phyloP scores from a whole-genome alignment of 805 yeast genomes.

The Saccharomyces kudriavzevii region DNA sequence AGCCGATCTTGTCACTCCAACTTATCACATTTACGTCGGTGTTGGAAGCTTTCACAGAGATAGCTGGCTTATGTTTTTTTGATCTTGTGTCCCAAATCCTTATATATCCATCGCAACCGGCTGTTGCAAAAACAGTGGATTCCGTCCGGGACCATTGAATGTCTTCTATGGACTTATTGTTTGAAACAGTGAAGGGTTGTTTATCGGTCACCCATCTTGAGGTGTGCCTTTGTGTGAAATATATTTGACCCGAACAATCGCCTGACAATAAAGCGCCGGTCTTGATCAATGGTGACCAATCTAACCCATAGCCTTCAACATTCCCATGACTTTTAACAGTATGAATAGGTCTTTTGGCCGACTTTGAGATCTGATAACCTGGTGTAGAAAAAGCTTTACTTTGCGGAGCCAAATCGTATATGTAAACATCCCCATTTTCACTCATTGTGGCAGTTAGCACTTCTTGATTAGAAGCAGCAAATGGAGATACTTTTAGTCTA shows the following conservation, averaged over 20 bases:
- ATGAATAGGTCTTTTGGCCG: slow-evolving; percentile 70
- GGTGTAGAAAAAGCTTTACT: slow-evolving; percentile 80
- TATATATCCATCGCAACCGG: slow-evolving; percentile 71
- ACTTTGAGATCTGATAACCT: slow-evolving; percentile 72
- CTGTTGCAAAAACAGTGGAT: slow-evolving; percentile 89
- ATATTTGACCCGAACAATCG: slow-evolving; percentile 78
- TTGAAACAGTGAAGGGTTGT: slow-evolving; percentile 56
- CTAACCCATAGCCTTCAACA: slow-evolving; percentile 95
- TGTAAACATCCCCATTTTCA: slow-evolving; percentile 82
- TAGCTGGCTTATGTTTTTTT: slow-evolving; percentile 83
- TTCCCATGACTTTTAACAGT: slow-evolving; percentile 80
- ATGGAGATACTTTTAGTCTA: slow-evolving; percentile 78
- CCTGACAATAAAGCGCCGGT: slow-evolving; percentile 83
- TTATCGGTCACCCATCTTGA: slow-evolving; percentile 81
- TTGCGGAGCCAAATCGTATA: slow-evolving; percentile 77
- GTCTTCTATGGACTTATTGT: slow-evolving; percentile 82
- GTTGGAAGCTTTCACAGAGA: slow-evolving; percentile 69
- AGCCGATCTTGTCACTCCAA: slow-evolving; percentile 84
- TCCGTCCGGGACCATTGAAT: slow-evolving; percentile 94
- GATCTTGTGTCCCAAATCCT: slow-evolving; percentile 97
- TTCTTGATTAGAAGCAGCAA: slow-evolving; percentile 56
- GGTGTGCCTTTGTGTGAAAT: slow-evolving; percentile 66
- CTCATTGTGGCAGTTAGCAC: slow-evolving; percentile 80
- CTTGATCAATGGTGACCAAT: slow-evolving; percentile 83
- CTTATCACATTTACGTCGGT: slow-evolving; percentile 91